A percentile compares a stretch with the other conserved stretches of the same genome.
Evolutionary conservation across 176 grass and related monocot genomes (phyloP).

Genomic region (Typha latifolia): DNA sequence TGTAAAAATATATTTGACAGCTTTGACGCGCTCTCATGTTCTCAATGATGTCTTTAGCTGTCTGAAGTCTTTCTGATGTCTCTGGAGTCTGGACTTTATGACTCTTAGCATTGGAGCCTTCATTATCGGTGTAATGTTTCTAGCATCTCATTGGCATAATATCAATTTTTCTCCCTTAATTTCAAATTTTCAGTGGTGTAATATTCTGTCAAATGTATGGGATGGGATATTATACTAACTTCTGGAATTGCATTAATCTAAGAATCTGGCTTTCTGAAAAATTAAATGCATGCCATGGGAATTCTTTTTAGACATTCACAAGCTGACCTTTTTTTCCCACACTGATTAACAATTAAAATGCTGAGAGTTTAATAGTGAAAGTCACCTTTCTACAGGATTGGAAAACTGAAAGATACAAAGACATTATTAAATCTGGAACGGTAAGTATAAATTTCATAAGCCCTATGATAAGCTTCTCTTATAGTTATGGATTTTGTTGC

Average conservation of each 20-base stretch:
- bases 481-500: background rate
- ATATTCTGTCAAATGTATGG: too few species aligned
- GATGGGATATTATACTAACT: background rate
- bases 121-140: too few species aligned
- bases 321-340: background rate
- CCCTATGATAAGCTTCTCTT: background rate
- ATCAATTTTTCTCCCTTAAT: background rate
- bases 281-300: background rate
- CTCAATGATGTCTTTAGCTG: too few species aligned
- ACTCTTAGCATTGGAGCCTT: too few species aligned
- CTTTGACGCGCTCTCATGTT: too few species aligned
- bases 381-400: conserved; percentile 56
- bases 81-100: too few species aligned
- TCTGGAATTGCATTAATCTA: background rate
- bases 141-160: background rate
- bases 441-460: conserved; percentile 33
- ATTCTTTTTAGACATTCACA: background rate
- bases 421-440: conserved; percentile 86
- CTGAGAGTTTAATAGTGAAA: background rate
- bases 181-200: background rate
- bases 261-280: background rate
- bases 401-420: conserved; percentile 98
- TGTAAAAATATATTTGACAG: too few species aligned
- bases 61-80: too few species aligned
- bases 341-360: background rate